Base-by-base conservation (phyloP, 2,329 filamentous ascomycete genomes). In the Ophiostoma sp. region DNA sequence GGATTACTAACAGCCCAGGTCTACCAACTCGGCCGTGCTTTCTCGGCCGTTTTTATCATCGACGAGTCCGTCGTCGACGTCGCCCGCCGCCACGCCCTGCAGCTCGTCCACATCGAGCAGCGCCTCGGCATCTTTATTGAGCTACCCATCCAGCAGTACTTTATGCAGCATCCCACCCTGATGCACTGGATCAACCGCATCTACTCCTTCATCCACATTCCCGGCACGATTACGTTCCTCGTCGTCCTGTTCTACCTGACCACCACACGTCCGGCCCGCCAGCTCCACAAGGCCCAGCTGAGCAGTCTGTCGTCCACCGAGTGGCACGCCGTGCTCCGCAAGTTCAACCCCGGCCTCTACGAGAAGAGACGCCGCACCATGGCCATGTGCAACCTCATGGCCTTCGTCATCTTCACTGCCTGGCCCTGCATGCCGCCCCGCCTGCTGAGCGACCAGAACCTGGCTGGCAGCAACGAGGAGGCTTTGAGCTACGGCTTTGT, bases 181-280 rank as follows among this genome's bases (percentile, higher is more conserved):
- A 84, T 92, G 80, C 84, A 81, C 72, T 90, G 84, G 84, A 89
- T 87, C 73, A 92, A 92, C 77, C 84, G 88, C 74, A 82, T 85
- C 41, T 92, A 92, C 78, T 91, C 88, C 5, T 91, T 91, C 77
- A 90, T 92, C 74, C 89, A 92, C 76, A 92, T 92, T 69, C 89
- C 89, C 0, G 89, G 88, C 14, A 91, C 89, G 5, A 91, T 92
- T 72, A 81, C 88, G 62, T 92, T 91, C 74, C 76, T 81, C 16
- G 79, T 83, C 49, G 83, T 85, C 74, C 82, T 92, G 4, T 92
- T 86, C 78, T 90, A 89, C 78, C 84, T 89, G 75, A 91, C 88
- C 64, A 90, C 87, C 38, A 87, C 86, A 7, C 82, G 82, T 66
- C 75, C 74, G 0, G 27, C 41, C 9, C 69, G 68, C 38, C 66